Percentiles rank a stretch among this genome's conserved stretches.
These are phyloP conservation scores for Candida easanensis DNA, from an alignment of 805 yeast genomes.

Conservation along the genomic window DNA sequence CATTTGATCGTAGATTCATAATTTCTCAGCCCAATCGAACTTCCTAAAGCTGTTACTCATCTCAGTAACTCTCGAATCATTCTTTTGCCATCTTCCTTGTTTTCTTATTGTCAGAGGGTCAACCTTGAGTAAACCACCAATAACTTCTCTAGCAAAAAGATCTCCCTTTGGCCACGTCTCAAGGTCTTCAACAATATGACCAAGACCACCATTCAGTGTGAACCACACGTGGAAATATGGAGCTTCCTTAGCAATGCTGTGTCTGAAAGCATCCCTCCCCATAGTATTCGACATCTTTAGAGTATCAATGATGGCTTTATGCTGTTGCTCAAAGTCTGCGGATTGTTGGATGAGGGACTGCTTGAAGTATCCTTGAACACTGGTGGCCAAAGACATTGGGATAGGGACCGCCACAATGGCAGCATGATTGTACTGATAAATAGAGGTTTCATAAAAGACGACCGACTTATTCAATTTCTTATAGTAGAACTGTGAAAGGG, in stretches of 20 bases:
- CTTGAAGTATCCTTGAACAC: slow-evolving; percentile 40
- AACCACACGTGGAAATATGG: slow-evolving; percentile 53
- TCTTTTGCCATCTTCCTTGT: slow-evolving; percentile 27
- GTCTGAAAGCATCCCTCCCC: slow-evolving; percentile 29
- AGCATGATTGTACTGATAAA: slow-evolving; percentile 34
- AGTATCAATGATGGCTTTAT: slow-evolving; percentile 38
- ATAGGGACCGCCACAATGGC: slow-evolving; percentile 43
- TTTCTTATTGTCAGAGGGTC: slow-evolving; percentile 35
- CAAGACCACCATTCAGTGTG: slow-evolving; percentile 44
- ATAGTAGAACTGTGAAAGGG: slow-evolving; percentile 39
- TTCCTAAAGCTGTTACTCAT: slow-evolving; percentile 9
- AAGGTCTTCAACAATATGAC: slow-evolving; percentile 45
- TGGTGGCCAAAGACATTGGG: slow-evolving; percentile 28
- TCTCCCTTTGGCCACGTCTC: slow-evolving; percentile 45
- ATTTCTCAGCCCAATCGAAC: slow-evolving; percentile 10
- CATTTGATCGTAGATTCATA: background rate
- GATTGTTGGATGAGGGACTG: slow-evolving; percentile 36
- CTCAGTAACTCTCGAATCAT: slow-evolving; percentile 13
- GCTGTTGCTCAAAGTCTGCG: slow-evolving; percentile 39
- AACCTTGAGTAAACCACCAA: slow-evolving; percentile 42
- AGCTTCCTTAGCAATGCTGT: slow-evolving; percentile 42
- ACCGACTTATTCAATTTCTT: slow-evolving; percentile 32
- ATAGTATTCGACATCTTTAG: slow-evolving; percentile 20
- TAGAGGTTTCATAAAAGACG: slow-evolving; percentile 45
- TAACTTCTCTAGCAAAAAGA: slow-evolving; percentile 41